These are phyloP conservation scores for Aspergillus fischeri DNA, from an alignment of 2,329 filamentous ascomycete genomes.

Conservation along the genomic window DNA sequence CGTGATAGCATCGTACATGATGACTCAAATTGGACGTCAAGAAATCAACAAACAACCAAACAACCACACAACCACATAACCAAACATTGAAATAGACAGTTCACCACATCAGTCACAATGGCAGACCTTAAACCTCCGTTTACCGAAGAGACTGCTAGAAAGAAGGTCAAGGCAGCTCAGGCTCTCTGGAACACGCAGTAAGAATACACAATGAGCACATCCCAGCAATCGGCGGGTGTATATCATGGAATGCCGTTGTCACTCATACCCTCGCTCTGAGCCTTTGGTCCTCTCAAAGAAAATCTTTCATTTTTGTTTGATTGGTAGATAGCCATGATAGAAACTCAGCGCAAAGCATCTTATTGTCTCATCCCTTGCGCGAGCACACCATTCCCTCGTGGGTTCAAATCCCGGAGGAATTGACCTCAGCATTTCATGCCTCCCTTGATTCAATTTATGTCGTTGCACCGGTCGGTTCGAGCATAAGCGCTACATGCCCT, in stretches of 20 bases:
- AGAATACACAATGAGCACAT: slow-evolving; percentile 10
- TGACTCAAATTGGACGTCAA: background rate
- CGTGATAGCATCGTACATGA: background rate
- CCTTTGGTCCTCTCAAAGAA: background rate
- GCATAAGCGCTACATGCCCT: background rate
- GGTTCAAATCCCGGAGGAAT: background rate
- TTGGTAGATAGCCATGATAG: background rate
- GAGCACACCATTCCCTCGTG: slow-evolving; percentile 1
- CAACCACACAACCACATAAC: background rate
- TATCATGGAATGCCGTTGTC: background rate
- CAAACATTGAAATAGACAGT: background rate
- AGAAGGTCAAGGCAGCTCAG: slow-evolving; percentile 81
- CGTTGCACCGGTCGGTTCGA: background rate
- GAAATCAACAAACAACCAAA: background rate
- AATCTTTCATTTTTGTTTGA: background rate
- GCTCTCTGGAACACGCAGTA: slow-evolving; percentile 77
- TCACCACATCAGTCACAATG: slow-evolving; percentile 21
- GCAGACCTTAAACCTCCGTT: slow-evolving; percentile 61
- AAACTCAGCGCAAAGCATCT: background rate
- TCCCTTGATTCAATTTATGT: background rate
- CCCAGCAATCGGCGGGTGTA: background rate
- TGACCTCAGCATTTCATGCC: too few relatives aligned
- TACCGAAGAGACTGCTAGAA: slow-evolving; percentile 64
- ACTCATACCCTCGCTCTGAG: background rate
- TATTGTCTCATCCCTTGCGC: slow-evolving; percentile 2